A percentile compares a stretch with the other conserved stretches of the same genome.
Conservation (phyloP, 169 alveolate species). For the Cryptosporidium parvum region DNA sequence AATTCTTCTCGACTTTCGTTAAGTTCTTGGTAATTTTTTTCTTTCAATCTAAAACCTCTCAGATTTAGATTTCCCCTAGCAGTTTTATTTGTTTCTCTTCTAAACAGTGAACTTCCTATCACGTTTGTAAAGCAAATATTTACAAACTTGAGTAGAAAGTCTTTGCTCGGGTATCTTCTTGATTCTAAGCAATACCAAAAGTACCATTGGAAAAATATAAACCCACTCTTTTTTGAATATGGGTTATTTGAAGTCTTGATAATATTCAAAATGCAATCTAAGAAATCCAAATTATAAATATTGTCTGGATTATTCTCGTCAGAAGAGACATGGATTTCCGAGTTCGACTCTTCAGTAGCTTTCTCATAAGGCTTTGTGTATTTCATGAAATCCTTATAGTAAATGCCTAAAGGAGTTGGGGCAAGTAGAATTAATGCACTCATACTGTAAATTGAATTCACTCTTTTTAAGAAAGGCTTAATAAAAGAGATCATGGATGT, state of each 20-base stretch:
- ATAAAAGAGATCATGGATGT: constrained; percentile 31
- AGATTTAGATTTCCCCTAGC: neutral
- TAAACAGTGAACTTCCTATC: constrained; percentile 12
- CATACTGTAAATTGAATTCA: constrained; percentile 53
- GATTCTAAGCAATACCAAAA: constrained; percentile 75
- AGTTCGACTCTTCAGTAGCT: neutral
- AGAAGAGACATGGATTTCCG: neutral
- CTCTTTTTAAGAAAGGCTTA: constrained; percentile 44
- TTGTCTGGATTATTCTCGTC: neutral
- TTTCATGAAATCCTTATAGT: neutral
- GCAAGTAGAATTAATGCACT: constrained; percentile 50
- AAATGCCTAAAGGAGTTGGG: constrained; percentile 53
- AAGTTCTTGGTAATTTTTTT: neutral
- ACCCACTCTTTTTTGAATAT: constrained; percentile 47
- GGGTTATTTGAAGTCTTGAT: constrained; percentile 42
- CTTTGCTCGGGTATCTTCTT: constrained; percentile 13
- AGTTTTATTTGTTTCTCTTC: neutral
- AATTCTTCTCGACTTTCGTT: neutral
- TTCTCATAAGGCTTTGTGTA: neutral
- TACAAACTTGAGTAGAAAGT: constrained; percentile 27
- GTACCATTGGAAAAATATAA: constrained; percentile 72
- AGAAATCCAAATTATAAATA: constrained; percentile 13
- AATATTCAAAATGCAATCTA: constrained; percentile 29
- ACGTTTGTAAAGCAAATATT: constrained; percentile 32
- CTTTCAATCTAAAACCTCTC: constrained; percentile 2